Percentiles rank a stretch among this genome's conserved stretches.
Conservation (phyloP, 1,284 basidiomycete species). For the Moniliophthora roreri region DNA sequence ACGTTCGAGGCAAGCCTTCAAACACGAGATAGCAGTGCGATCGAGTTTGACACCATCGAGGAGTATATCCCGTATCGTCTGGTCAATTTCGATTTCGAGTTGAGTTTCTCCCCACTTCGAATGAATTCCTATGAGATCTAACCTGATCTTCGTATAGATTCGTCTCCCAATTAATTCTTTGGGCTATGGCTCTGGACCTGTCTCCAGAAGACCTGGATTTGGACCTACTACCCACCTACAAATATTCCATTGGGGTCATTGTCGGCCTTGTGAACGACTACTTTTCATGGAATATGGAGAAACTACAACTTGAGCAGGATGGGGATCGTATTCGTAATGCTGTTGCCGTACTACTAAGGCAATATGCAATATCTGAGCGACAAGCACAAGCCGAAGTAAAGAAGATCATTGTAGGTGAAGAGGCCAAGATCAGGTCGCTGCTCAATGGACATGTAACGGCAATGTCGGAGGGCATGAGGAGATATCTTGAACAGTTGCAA, state of each 20-base stretch:
- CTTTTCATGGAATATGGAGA: constrained; percentile 26
- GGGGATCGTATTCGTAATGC: constrained; percentile 22
- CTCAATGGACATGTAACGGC: background rate
- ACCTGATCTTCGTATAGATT: constrained; percentile 3
- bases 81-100: constrained; percentile 22
- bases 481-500: constrained; percentile 17
- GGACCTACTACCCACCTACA: constrained; percentile 14
- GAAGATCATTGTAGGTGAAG: constrained; percentile 19
- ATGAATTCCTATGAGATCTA: constrained; percentile 2
- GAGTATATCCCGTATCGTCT: constrained; percentile 24
- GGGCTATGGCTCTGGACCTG: constrained; percentile 20
- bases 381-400: constrained; percentile 18
- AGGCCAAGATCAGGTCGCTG: constrained; percentile 16
- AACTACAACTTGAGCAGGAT: constrained; percentile 10
- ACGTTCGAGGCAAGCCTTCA: constrained; percentile 18
- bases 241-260: constrained; percentile 20
- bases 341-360: constrained; percentile 20
- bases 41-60: constrained; percentile 19
- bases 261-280: constrained; percentile 23
- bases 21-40: constrained; percentile 19
- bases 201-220: constrained; percentile 11
- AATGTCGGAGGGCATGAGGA: constrained; percentile 9
- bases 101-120: constrained; percentile 12
- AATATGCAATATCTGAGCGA: constrained; percentile 16
- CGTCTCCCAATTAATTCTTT: constrained; percentile 18